phyloP scores from a whole-genome alignment of 2,329 filamentous ascomycete species.

The Pyrenochaeta sp. region DNA sequence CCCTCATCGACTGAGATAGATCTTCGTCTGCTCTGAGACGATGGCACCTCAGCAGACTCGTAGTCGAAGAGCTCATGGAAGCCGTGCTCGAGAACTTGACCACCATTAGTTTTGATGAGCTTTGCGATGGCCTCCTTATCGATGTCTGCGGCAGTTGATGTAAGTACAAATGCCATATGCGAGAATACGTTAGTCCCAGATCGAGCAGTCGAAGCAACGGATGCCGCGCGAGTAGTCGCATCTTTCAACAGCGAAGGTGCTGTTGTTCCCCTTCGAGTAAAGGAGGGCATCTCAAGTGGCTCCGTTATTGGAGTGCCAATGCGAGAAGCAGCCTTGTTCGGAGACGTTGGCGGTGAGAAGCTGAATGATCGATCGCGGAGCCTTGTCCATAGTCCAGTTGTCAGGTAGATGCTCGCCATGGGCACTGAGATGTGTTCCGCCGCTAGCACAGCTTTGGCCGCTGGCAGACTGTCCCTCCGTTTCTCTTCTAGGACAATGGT shows the following conservation, averaged over 20 bases:
- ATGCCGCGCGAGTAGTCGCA: slow-evolving; percentile 34
- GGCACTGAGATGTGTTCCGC: slow-evolving; percentile 49
- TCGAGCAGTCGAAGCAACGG: slow-evolving; percentile 37
- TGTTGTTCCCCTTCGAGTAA: slow-evolving; percentile 53
- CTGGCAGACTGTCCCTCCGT: slow-evolving; percentile 49
- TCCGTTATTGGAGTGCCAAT: slow-evolving; percentile 41
- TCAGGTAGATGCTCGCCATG: slow-evolving; percentile 55
- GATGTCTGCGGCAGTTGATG: slow-evolving; percentile 65
- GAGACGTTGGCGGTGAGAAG: slow-evolving; percentile 26
- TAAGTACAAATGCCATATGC: slow-evolving; percentile 88
- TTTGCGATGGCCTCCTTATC: slow-evolving; percentile 67
- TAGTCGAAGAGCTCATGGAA: slow-evolving; percentile 82
- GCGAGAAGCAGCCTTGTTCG: slow-evolving; percentile 28
- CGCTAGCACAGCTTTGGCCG: slow-evolving; percentile 16
- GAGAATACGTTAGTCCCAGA: slow-evolving; percentile 66
- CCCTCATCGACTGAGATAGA: slow-evolving; percentile 22
- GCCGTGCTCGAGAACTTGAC: slow-evolving; percentile 73
- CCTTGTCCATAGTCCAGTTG: slow-evolving; percentile 52
- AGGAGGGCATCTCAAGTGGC: slow-evolving; percentile 58
- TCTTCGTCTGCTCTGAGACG: slow-evolving; percentile 21
- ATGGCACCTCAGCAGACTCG: slow-evolving; percentile 35
- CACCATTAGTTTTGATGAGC: slow-evolving; percentile 75
- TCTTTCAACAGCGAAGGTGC: slow-evolving; percentile 38
- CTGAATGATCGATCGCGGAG: slow-evolving; percentile 52
- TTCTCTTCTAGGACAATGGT: slow-evolving; percentile 53